Percentiles rank a stretch among this genome's conserved stretches.
phyloP scores from a whole-genome alignment of 1,284 basidiomycete species.

The Microbotryum violaceum region DNA sequence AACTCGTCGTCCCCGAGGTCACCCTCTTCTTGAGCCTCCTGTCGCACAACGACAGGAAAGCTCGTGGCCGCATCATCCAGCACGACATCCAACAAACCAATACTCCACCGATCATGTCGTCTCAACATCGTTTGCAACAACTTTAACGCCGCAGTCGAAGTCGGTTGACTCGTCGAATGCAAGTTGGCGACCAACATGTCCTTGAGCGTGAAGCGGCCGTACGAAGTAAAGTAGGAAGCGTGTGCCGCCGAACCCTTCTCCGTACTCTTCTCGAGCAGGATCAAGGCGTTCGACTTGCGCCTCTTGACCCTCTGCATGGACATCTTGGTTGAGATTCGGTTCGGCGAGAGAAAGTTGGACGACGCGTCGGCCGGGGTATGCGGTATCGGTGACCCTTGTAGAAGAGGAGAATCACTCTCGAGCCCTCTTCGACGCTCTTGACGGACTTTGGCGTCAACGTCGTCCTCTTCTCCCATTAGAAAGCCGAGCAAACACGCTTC shows the following conservation, averaged over 20 bases:
- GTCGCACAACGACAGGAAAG: conserved; percentile 53
- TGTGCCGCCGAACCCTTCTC: conserved; percentile 41
- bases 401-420: neutral
- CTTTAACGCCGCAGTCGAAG: conserved; percentile 66
- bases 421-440: conserved; percentile 1
- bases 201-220: conserved; percentile 79
- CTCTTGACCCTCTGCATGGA: conserved; percentile 41
- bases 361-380: neutral
- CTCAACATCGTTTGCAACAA: conserved; percentile 66
- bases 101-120: conserved; percentile 59
- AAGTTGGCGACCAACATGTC: conserved; percentile 75
- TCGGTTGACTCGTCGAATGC: conserved; percentile 55
- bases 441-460: neutral
- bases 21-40: conserved; percentile 18
- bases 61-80: conserved; percentile 62
- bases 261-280: conserved; percentile 64
- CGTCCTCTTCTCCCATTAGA: conserved; percentile 69
- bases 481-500: conserved; percentile 66
- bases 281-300: conserved; percentile 76
- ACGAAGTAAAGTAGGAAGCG: conserved; percentile 72
- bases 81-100: conserved; percentile 59
- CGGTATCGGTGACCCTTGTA: neutral
- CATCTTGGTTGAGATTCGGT: neutral
- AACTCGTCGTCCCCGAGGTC: conserved; percentile 57
- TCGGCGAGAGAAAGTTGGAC: conserved; percentile 1